A percentile compares a stretch with the other conserved stretches of the same genome.
Evolutionary conservation across 345 rosid genomes (phyloP).

Genomic region (Iberis pinnata): DNA sequence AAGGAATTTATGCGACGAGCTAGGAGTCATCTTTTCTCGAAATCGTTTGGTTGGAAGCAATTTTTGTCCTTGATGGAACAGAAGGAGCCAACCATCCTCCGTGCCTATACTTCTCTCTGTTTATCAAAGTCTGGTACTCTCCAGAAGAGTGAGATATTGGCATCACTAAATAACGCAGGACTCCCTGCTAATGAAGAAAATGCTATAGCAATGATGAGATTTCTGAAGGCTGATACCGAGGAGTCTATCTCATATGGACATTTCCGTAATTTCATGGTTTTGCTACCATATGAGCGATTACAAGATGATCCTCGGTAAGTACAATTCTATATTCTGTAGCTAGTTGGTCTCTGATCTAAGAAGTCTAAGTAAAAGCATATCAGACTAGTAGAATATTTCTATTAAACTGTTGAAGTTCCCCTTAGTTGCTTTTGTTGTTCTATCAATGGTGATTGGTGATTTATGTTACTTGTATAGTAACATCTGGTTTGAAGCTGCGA

Average conservation of each 20-base stretch:
- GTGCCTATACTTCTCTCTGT: slow-evolving; percentile 93
- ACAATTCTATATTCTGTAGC: slow-evolving; percentile 4
- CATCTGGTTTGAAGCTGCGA: slow-evolving; percentile 98
- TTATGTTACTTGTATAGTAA: slow-evolving; percentile 39
- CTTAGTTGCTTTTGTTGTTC: neutral
- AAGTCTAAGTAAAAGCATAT: neutral
- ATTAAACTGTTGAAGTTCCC: neutral
- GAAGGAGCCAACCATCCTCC: slow-evolving; percentile 92
- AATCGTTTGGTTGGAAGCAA: slow-evolving; percentile 96
- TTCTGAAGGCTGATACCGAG: slow-evolving; percentile 77
- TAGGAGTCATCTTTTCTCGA: slow-evolving; percentile 82
- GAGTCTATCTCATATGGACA: slow-evolving; percentile 96
- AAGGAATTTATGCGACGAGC: slow-evolving; percentile 79
- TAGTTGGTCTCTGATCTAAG: neutral
- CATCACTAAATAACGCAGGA: slow-evolving; percentile 78
- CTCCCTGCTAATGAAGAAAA: slow-evolving; percentile 96
- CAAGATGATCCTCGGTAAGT: slow-evolving; percentile 94
- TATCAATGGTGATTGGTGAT: slow-evolving; percentile 8
- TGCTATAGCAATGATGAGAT: slow-evolving; percentile 95
- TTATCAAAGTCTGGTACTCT: slow-evolving; percentile 92
- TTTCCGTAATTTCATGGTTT: slow-evolving; percentile 92
- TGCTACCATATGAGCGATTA: slow-evolving; percentile 82
- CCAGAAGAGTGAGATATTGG: slow-evolving; percentile 89
- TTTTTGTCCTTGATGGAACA: slow-evolving; percentile 98
- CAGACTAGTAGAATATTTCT: slow-evolving; percentile 9